Conservation (phyloP, 2,329 filamentous ascomycete genomes). For the Thielaviopsis populi region DNA sequence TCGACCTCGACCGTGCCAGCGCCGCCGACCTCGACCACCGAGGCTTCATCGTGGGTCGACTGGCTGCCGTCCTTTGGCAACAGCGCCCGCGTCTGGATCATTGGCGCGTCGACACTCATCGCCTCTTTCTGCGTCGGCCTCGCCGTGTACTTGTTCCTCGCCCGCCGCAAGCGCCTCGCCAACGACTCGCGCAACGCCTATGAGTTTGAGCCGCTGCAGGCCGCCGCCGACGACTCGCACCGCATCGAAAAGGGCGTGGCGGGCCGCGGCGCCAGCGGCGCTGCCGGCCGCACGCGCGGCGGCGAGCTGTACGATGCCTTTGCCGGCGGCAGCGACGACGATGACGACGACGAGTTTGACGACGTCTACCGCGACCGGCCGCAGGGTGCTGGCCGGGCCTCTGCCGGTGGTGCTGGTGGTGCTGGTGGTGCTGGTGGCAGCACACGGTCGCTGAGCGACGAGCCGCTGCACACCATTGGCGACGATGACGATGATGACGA, state of each 20-base stretch:
- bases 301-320: conserved; percentile 97
- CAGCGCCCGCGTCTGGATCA: conserved; percentile 86
- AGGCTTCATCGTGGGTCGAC: conserved; percentile 54
- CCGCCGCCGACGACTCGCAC: conserved; percentile 50
- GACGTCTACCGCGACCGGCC: conserved; percentile 29
- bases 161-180: conserved; percentile 59
- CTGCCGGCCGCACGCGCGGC: conserved; percentile 43
- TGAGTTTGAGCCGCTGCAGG: conserved; percentile 85
- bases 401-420: too few species aligned
- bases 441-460: conserved; percentile 3
- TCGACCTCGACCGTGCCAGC: conserved; percentile 19
- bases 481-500: conserved; percentile 23
- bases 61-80: conserved; percentile 86
- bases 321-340: conserved; percentile 69
- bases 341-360: conserved; percentile 34
- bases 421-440: not conserved
- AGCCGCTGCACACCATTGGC: conserved; percentile 15
- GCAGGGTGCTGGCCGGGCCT: not conserved
- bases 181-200: conserved; percentile 69
- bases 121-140: conserved; percentile 67
- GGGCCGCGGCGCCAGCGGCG: conserved; percentile 19
- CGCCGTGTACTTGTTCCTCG: conserved; percentile 66
- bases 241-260: conserved; percentile 27
- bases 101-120: conserved; percentile 71
- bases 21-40: conserved; percentile 21